Base-by-base conservation (phyloP, 306 rosid species). In the Arachis hypogaea region DNA sequence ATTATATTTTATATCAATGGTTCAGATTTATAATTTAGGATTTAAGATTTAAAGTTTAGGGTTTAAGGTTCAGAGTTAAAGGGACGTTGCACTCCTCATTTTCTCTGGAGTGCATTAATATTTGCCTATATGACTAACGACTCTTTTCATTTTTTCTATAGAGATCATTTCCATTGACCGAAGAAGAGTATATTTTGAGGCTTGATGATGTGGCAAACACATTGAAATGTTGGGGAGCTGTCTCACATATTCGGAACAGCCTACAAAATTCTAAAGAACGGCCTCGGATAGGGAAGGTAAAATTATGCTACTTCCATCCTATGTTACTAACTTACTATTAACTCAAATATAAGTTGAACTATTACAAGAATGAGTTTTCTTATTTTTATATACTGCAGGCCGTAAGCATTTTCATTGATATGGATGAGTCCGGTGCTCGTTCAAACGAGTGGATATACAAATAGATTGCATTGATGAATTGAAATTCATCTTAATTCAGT, bases 151-250 rank as follows among this genome's bases (percentile, higher is more conserved):
- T 33, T 33, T 79, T 36, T 1, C 28, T 22, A 29, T 60, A 89
- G 98, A 91, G 93, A 82, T 94, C 98, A 12, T 94, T 94, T 77
- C 98, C 98, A 16, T 76, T 94, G 79, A 88, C 96, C 22, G 98
- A 94, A 86, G 98, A 94, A 84, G 98, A 94, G 85, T 94, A 94
- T 71, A 86, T 94, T 70, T 33, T 86, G 88, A 90, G 98, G 86
- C 98, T 94, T 33, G 97, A 94, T 69, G 93, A 90, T 46, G 88
- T 94, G 73, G 97, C 97, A 41, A 91, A 94, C 85, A 84, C 84
- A 28, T 84, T 94, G 77, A 94, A 84, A 78, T 94, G 97, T 76
- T 94, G 97, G 98, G 98, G 98, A 81, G 98, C 98, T 78, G 98
- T 94, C 74, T 88, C 98, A n/a, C 97, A 94, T 76, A 88, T 94